Percentiles rank a stretch among this genome's conserved stretches.
Evolutionary conservation across 2,329 filamentous ascomycete species (phyloP).

Genomic region (Penicillium sp.): DNA sequence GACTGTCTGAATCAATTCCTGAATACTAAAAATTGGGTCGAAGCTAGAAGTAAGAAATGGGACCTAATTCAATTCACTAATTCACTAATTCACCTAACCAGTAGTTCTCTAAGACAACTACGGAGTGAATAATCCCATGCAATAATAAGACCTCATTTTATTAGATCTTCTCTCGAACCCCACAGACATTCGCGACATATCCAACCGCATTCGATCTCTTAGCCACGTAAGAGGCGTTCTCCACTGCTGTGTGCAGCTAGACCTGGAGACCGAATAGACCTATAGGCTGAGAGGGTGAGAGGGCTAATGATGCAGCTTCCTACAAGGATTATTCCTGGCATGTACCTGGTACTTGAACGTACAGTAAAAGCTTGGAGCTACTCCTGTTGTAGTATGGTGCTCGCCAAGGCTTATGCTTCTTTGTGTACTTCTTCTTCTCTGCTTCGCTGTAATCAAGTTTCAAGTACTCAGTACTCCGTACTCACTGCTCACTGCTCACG

Average conservation of each 20-base stretch:
- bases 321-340: not conserved
- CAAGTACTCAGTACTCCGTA: no score
- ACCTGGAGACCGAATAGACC: not conserved
- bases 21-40: no score
- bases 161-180: not conserved
- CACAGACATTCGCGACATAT: slow-evolving; percentile 12
- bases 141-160: no score
- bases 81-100: no score
- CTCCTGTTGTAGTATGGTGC: not conserved
- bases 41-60: no score
- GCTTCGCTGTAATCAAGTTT: no score
- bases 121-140: no score
- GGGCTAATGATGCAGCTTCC: not conserved
- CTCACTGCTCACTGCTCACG: not conserved
- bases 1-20: no score
- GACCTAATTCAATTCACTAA: no score
- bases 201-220: slow-evolving; percentile 8
- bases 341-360: not conserved
- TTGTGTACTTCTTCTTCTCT: not conserved
- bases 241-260: slow-evolving; percentile 8
- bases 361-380: not conserved
- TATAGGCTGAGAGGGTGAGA: not conserved
- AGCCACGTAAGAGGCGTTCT: slow-evolving; percentile 25
- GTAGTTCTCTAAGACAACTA: no score
- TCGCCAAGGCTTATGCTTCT: slow-evolving; percentile 11